Evolutionary conservation across 805 yeast species (phyloP).

Genomic region (Crinitomyces ghanaensis): DNA sequence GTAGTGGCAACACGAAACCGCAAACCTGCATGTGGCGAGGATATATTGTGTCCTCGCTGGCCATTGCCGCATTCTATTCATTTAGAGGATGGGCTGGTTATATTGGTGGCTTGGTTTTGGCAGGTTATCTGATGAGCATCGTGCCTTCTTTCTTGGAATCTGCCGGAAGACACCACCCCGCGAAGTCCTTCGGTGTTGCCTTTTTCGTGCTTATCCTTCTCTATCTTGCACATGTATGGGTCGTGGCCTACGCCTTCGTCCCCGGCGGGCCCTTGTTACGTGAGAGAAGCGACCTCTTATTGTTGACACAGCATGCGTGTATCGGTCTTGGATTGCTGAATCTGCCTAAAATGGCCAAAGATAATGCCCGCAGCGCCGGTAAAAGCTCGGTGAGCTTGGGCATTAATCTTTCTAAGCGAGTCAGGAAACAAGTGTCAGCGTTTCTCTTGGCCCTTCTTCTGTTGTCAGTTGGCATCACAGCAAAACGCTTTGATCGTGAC

Average conservation of each 20-base stretch:
- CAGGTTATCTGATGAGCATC: conserved; percentile 51
- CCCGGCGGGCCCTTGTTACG: conserved; percentile 85
- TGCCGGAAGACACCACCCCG: conserved; percentile 44
- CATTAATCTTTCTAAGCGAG: conserved; percentile 17
- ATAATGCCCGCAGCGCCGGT: too few relatives aligned
- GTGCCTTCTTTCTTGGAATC: conserved; percentile 51
- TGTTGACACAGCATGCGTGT: conserved; percentile 42
- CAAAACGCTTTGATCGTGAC: conserved; percentile 43
- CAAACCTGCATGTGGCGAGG: too few relatives aligned
- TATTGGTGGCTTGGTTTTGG: conserved; percentile 54
- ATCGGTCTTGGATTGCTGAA: conserved; percentile 41
- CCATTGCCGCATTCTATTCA: conserved; percentile 39
- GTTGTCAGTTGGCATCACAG: conserved; percentile 40
- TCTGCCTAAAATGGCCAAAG: conserved; percentile 9
- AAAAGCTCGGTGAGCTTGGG: too few relatives aligned
- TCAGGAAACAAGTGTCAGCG: conserved; percentile 17
- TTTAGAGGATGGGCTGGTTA: conserved; percentile 63
- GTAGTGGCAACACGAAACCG: conserved; percentile 26
- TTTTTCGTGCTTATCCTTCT: conserved; percentile 40
- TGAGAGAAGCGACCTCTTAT: conserved; percentile 74
- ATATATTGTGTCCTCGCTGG: conserved; percentile 34
- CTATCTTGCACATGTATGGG: conserved; percentile 84
- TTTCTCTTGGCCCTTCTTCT: conserved; percentile 31
- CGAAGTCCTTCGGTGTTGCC: conserved; percentile 31
- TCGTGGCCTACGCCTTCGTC: conserved; percentile 96